Evolutionary conservation across 1,284 basidiomycete species (phyloP), one percentile per base, ranked within the genome.

Genomic region (Neonothopanus nambi): DNA sequence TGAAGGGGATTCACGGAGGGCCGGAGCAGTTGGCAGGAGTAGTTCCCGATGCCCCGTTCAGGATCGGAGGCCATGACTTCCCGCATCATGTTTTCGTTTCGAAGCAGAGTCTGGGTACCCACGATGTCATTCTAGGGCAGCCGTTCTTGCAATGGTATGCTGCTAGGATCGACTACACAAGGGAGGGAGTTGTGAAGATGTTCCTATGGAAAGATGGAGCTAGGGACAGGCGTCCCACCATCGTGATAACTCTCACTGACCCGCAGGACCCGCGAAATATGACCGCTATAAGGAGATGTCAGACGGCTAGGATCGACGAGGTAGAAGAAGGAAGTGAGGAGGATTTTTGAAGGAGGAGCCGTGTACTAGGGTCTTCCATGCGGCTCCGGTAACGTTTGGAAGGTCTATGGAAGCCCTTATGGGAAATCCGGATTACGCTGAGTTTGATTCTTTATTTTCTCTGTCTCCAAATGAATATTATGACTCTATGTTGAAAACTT

Each of bases 21-120:
- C 47, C 63, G 7, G 58, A 62, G 1, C 48, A 51, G 12, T 48
- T 68, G 5, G 28, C 57, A 15, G 62, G 68, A 13, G 61, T 63
- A 39, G 33, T 58, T 13, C 24, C 53, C 3, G 65, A 63, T 42
- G 64, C 55, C n/a, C 58, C 55, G 3, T 45, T 67, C 0, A 45
- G 24, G 13, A 59, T 66, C n/a, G 60, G 62, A 15, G 59, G 59
- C 1, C 57, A 63, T n/a, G 23, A 52, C 0, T 67, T 71, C 39
- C 55, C 65, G 20, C 66, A 69, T 48, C 66, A 70, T 24, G 59
- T 69, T 15, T 69, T 67, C 21, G 60, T 70, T 21, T 55, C 53
- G 0, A 24, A 13, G 18, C 2, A 60, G 33, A 5, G 17, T 55
- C 55, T 56, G 8, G 40, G 35, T 3, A 33, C 45, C 3, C 58